Conservation (phyloP, 192 early-diverging fungal genomes). For the Coemansia sp. region DNA sequence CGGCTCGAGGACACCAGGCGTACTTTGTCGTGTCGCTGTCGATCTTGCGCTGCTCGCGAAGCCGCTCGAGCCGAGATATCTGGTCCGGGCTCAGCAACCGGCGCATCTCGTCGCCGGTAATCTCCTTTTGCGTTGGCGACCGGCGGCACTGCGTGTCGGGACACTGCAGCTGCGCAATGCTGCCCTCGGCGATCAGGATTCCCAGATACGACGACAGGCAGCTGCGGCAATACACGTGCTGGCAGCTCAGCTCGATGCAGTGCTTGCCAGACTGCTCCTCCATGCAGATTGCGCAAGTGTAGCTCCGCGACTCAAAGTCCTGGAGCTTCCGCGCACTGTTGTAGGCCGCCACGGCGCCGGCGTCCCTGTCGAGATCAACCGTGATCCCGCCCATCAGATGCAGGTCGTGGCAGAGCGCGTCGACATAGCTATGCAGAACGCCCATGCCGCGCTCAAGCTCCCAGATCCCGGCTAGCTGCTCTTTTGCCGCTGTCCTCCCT, state of each 20-base stretch:
- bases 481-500: neutral
- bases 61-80: neutral
- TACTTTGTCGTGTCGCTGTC: constrained; percentile 10
- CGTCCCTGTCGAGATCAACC: neutral
- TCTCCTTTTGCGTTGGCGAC: neutral
- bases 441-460: constrained; percentile 12
- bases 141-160: constrained; percentile 13
- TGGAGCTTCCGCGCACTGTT: neutral
- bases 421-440: constrained; percentile 21
- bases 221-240: constrained; percentile 13
- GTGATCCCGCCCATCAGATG: neutral
- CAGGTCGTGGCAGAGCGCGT: constrained; percentile 9
- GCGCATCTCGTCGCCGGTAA: neutral
- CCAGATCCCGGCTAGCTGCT: constrained; percentile 7
- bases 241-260: constrained; percentile 24
- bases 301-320: constrained; percentile 15
- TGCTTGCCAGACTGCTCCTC: constrained; percentile 29
- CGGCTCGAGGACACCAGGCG: constrained; percentile 22
- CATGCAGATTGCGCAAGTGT: constrained; percentile 24
- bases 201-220: constrained; percentile 22
- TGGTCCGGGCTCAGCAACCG: constrained; percentile 4
- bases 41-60: constrained; percentile 15
- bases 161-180: constrained; percentile 11
- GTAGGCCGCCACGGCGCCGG: neutral
- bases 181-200: constrained; percentile 23